These are phyloP conservation scores for Ceratocystis destructans DNA, from an alignment of 2,329 filamentous ascomycete species.

Conservation along the genomic window DNA sequence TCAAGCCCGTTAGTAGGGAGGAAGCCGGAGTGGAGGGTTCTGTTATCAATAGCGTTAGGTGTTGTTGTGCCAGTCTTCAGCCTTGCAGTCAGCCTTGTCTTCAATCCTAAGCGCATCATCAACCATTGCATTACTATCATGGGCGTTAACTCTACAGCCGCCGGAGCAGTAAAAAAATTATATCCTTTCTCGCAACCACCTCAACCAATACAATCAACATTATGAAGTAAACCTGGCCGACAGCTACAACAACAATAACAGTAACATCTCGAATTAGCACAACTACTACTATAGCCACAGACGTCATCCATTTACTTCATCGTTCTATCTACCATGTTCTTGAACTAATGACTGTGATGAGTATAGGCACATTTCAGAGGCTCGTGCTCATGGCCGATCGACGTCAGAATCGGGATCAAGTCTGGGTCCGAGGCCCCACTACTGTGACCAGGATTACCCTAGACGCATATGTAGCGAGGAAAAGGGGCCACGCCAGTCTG, in stretches of 20 bases:
- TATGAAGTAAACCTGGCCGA: no score
- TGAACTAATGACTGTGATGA: no score
- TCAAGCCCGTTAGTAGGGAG: no score
- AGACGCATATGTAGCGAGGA: conserved; percentile 3
- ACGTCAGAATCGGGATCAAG: conserved; percentile 16
- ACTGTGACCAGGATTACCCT: conserved; percentile 1
- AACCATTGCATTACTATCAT: background rate
- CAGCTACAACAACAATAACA: background rate
- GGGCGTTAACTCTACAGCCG: no score
- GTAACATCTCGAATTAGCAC: background rate
- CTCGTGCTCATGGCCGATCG: conserved; percentile 10
- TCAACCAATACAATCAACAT: no score
- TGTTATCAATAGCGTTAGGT: no score
- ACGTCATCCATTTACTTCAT: background rate
- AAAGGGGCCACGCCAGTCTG: conserved; percentile 12
- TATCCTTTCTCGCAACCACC: no score
- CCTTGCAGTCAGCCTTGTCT: background rate
- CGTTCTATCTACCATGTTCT: no score
- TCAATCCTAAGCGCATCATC: background rate
- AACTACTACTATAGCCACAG: background rate
- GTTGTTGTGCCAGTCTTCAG: no score
- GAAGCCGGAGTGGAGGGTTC: no score
- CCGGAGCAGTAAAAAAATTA: no score
- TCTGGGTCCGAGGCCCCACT: conserved; percentile 12
- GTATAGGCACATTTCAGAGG: conserved; percentile 3